These are phyloP conservation scores for Erythrobasidium hasegawianum DNA, from an alignment of 1,284 basidiomycete species.

Conservation along the genomic window DNA sequence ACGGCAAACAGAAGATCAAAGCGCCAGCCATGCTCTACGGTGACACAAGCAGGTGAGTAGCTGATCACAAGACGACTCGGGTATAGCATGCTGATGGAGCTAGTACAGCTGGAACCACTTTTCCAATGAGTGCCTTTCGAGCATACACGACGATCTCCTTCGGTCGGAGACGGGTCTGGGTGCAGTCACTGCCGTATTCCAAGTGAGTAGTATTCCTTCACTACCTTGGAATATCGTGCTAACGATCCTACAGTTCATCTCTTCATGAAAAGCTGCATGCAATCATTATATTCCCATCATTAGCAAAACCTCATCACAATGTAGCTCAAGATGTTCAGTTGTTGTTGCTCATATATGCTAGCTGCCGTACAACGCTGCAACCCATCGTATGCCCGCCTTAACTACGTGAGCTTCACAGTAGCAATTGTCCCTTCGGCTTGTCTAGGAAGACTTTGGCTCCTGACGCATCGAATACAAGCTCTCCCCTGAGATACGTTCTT, in stretches of 20 bases:
- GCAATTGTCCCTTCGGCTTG: constrained; percentile 13
- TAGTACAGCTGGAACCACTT: constrained; percentile 90
- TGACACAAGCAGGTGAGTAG: constrained; percentile 94
- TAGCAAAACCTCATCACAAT: background rate
- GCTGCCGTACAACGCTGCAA: background rate
- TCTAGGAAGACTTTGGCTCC: background rate
- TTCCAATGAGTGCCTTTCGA: constrained; percentile 77
- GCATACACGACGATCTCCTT: constrained; percentile 92
- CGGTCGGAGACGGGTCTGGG: constrained; percentile 79
- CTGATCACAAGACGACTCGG: too few species aligned
- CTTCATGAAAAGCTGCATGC: constrained; percentile 8
- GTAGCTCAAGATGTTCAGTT: background rate
- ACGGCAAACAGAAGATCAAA: constrained; percentile 79
- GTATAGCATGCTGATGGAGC: constrained; percentile 30
- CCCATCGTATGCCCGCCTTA: background rate
- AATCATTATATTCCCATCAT: background rate
- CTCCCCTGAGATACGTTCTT: constrained; percentile 71
- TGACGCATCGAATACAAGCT: constrained; percentile 59
- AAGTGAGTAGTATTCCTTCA: constrained; percentile 41
- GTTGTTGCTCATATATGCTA: background rate
- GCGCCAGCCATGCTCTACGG: constrained; percentile 86
- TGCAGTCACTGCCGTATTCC: constrained; percentile 61
- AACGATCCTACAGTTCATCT: constrained; percentile 25
- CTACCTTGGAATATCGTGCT: background rate
- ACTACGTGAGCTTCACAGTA: constrained; percentile 7